Percentiles rank a stretch among this genome's conserved stretches.
Conservation (phyloP, 2,329 filamentous ascomycete genomes). For the Fusarium miscanthi region DNA sequence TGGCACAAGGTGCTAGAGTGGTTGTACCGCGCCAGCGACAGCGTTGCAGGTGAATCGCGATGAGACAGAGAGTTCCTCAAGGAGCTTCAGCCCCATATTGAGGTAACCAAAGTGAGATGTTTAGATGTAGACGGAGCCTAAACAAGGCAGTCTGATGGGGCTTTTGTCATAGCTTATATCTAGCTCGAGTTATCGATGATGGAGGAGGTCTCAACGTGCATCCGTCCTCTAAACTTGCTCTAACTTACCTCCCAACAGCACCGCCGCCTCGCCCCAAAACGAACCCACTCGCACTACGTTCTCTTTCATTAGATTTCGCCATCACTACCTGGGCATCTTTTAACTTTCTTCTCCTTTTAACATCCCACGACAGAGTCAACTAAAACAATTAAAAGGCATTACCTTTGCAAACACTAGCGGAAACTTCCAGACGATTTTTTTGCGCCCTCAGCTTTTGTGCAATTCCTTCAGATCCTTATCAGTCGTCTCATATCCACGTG, state of each 20-base stretch:
- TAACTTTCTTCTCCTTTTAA: constrained; percentile 6
- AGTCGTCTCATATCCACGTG: constrained; percentile 3
- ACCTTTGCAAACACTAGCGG: constrained; percentile 1
- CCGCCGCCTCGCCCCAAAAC: constrained; percentile 33
- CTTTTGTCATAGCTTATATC: constrained; percentile 26
- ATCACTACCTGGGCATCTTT: constrained; percentile 2
- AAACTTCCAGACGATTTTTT: not conserved
- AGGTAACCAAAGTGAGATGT: constrained; percentile 11
- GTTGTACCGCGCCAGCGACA: constrained; percentile 14
- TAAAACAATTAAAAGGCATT: constrained; percentile 16
- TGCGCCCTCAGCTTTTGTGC: not conserved
- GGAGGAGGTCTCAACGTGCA: constrained; percentile 21
- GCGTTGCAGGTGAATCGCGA: constrained; percentile 1
- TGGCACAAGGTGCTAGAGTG: constrained; percentile 9
- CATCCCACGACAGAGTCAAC: not conserved
- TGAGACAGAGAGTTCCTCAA: constrained; percentile 15
- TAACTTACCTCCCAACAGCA: constrained; percentile 18
- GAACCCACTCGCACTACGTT: constrained; percentile 26
- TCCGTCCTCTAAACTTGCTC: constrained; percentile 28
- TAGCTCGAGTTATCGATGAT: constrained; percentile 36
- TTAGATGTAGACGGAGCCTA: constrained; percentile 10
- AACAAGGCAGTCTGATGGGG: constrained; percentile 27
- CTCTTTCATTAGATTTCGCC: constrained; percentile 29
- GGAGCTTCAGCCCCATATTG: constrained; percentile 34
- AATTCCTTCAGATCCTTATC: constrained; percentile 14